A percentile compares a stretch with the other conserved stretches of the same genome.
phyloP scores from a whole-genome alignment of 2,329 filamentous ascomycete genomes.

The Aureobasidium uvarum region DNA sequence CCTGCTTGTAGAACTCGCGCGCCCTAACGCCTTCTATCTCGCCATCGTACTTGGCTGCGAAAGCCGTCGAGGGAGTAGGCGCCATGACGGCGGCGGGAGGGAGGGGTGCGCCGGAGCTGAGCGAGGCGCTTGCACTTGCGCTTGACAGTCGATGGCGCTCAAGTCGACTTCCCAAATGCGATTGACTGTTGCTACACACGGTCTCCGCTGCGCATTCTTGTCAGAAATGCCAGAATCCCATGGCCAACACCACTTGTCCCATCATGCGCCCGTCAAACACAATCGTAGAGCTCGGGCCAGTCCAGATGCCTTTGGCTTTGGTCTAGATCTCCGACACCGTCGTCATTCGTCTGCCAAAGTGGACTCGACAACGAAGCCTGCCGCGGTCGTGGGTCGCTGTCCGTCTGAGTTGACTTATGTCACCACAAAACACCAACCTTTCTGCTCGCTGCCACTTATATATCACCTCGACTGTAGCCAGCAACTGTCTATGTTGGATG shows the following conservation, averaged over 20 bases:
- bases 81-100: background rate
- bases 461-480: background rate
- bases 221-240: background rate
- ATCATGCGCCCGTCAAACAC: background rate
- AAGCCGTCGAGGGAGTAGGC: background rate
- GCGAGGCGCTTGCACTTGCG: background rate
- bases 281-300: background rate
- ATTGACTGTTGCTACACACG: background rate
- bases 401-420: background rate
- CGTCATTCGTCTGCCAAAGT: background rate
- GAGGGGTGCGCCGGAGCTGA: background rate
- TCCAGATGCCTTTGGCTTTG: conserved; percentile 1
- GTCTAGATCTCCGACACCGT: background rate
- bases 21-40: conserved; percentile 23
- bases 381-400: background rate
- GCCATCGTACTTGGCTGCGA: background rate
- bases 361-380: background rate
- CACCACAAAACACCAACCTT: background rate
- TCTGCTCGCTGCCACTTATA: background rate
- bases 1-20: conserved; percentile 26
- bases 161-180: background rate
- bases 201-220: background rate
- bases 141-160: background rate
- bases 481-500: background rate
- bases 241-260: background rate